These are phyloP conservation scores for Erodium chrysanthum DNA, from an alignment of 441 rosid species.

Conservation along the genomic window DNA sequence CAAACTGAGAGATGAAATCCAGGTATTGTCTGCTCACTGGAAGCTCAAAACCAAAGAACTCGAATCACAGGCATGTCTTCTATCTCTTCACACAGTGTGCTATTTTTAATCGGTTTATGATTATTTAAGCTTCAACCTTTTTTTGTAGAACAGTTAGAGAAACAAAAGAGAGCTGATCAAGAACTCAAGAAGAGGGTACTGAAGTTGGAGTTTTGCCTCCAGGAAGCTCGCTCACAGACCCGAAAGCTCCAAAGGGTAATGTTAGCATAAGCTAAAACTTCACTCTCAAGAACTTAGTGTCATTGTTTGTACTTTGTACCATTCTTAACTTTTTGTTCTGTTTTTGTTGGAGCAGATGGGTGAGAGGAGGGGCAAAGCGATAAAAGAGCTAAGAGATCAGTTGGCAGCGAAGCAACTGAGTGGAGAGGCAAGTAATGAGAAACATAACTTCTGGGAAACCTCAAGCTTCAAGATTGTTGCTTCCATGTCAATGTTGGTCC, in stretches of 20 bases:
- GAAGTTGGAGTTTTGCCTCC: constrained; percentile 86
- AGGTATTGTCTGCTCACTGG: constrained; percentile 78
- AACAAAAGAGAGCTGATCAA: constrained; percentile 73
- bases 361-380: constrained; percentile 66
- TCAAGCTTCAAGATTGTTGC: constrained; percentile 70
- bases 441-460: constrained; percentile 75
- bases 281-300: too few species aligned
- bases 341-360: constrained; percentile 49
- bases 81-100: neutral
- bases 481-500: constrained; percentile 80
- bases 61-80: constrained; percentile 54
- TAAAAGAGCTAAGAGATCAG: constrained; percentile 62
- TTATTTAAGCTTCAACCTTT: constrained; percentile 9
- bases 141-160: constrained; percentile 55
- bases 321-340: neutral
- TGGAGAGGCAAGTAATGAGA: constrained; percentile 23
- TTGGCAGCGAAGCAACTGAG: constrained; percentile 41
- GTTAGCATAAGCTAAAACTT: too few species aligned
- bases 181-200: constrained; percentile 79
- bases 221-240: constrained; percentile 78
- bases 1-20: constrained; percentile 60
- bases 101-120: neutral
- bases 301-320: too few species aligned
- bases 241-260: constrained; percentile 77
- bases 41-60: constrained; percentile 68